These are phyloP conservation scores for Cystobasidium sp. DNA, from an alignment of 1,284 basidiomycete species.

Conservation along the genomic window DNA sequence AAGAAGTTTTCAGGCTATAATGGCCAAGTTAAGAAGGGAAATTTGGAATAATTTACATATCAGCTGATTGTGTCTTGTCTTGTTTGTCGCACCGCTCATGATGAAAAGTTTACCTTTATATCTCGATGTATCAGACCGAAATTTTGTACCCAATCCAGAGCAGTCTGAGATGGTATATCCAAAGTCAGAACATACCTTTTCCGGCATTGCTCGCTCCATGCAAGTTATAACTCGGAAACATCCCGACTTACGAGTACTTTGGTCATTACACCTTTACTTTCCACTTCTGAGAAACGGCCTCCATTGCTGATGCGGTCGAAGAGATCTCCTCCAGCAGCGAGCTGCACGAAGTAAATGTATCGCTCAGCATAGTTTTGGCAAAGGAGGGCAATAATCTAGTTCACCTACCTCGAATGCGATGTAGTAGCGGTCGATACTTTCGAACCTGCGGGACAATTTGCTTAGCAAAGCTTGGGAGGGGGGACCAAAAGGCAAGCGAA, in stretches of 20 bases:
- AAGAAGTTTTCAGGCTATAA: conserved; percentile 42
- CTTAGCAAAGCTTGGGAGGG: background rate
- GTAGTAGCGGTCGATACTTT: conserved; percentile 41
- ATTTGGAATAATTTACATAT: no score
- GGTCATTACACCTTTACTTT: conserved; percentile 28
- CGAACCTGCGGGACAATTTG: conserved; percentile 17
- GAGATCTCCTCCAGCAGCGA: conserved; percentile 39
- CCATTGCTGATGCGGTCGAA: conserved; percentile 41
- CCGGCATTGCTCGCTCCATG: background rate
- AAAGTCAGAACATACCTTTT: no score
- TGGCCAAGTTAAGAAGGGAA: background rate
- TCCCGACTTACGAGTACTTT: conserved; percentile 22
- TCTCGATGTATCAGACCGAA: conserved; percentile 42
- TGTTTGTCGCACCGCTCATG: no score
- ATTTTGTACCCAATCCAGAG: conserved; percentile 36
- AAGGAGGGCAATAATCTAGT: no score
- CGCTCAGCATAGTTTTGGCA: no score
- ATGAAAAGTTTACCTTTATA: no score
- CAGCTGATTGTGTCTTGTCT: no score
- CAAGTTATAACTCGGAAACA: background rate
- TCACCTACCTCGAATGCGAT: conserved; percentile 40
- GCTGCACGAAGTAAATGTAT: no score
- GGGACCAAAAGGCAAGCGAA: conserved; percentile 8
- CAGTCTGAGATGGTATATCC: background rate
- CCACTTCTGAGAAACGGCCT: conserved; percentile 33